Conservation (phyloP, 176 grass and related monocot genomes). For the barley (Hordeum vulgare) region DNA sequence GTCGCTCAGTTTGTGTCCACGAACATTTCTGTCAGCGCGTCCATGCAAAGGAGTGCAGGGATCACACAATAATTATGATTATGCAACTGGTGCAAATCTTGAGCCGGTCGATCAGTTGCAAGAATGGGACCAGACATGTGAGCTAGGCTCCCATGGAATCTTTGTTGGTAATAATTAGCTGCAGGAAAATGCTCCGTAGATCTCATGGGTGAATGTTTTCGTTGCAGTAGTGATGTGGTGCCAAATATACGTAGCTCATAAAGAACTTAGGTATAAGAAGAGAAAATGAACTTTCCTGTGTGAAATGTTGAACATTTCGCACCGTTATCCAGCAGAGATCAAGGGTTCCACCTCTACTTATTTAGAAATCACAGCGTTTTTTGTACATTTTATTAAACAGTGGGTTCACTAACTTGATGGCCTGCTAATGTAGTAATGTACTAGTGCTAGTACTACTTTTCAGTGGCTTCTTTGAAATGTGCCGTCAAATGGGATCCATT, state of each 20-base stretch:
- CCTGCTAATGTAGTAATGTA: not conserved
- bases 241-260: not conserved
- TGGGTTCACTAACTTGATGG: not conserved
- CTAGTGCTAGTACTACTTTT: not conserved
- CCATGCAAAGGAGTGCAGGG: not conserved
- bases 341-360: not conserved
- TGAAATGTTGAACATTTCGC: not conserved
- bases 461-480: not conserved
- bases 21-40: not conserved
- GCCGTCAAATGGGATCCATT: not conserved
- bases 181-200: not conserved
- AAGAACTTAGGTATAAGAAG: not conserved
- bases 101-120: not conserved
- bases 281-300: not conserved
- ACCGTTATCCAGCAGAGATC: not conserved
- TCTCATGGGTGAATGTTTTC: not conserved
- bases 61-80: not conserved
- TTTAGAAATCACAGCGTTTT: not conserved
- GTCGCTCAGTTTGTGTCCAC: constrained; percentile 14
- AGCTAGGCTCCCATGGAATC: not conserved
- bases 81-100: not conserved
- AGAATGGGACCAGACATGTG: too few relatives aligned
- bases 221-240: too few relatives aligned
- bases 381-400: not conserved
- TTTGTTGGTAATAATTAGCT: not conserved